Base-by-base conservation (phyloP, 352 stramenopile genomes). In the Phytophthora syringae region DNA sequence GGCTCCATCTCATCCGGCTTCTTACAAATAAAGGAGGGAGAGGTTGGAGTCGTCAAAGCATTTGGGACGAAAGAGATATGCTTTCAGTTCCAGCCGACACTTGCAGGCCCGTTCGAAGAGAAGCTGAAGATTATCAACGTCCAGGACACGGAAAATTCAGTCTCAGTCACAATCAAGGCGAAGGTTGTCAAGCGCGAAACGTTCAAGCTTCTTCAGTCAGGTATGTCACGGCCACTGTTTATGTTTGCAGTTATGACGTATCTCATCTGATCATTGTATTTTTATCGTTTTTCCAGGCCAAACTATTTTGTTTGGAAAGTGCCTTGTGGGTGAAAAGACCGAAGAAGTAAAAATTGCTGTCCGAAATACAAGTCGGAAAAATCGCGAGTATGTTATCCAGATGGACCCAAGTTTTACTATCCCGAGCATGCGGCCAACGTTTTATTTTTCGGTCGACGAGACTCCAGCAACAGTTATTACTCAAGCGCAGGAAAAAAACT, bases 1-100 rank as follows among this genome's bases (percentile, higher is more conserved):
- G 89, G 89, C 2, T 95, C 86, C n/a, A 97, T 97, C 64, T 97
- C 89, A 22, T 97, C 89, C 5, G 87, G 80, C 1, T 97, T 97
- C 49, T 60, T 97, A 22, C 85, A 95, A 49, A 95, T 97, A 52
- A 95, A 97, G 58, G 86, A 95, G 62, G 89, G 89, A 30, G 82
- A 95, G 22, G 67, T 92, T 49, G 89, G 89, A 53, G 88, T 97
- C 15, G 88, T 97, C 12, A 95, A 95, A 49, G 73, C 81, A 5
- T 97, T 97, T 55, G 89, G 89, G 9, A 92, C 86, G 15, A 94
- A 93, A 66, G 86, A 97, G 57, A 95, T 97, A 54, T 93, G 77
- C 25, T 97, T 97, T 44, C 84, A 95, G 65, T 97, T 97, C 47
- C 84, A 95, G 34, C 89, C 89, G 42, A 94, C 83, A 13, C 64